phyloP scores from a whole-genome alignment of 1,284 basidiomycete species.

The Pyrrhoderma noxium region DNA sequence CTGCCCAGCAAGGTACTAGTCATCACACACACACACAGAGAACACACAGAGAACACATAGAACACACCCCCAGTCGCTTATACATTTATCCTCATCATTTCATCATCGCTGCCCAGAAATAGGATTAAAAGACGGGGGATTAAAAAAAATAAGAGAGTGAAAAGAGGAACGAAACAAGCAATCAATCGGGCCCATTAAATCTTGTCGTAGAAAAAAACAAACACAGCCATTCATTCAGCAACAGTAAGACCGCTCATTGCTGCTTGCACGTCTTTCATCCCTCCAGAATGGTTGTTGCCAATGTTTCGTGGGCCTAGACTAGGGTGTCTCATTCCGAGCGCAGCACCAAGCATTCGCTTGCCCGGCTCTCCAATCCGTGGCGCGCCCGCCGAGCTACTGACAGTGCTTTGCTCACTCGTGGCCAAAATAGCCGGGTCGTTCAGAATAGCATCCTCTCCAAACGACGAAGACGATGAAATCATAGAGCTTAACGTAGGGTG shows the following conservation, averaged over 20 bases:
- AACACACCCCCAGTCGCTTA: too few species aligned
- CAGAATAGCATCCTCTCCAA: slow-evolving; percentile 37
- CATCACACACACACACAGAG: too few species aligned
- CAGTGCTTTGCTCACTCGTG: slow-evolving; percentile 35
- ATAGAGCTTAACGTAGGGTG: slow-evolving; percentile 77
- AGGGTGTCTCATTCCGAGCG: slow-evolving; percentile 73
- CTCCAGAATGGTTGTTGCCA: slow-evolving; percentile 27
- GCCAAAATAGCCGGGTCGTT: slow-evolving; percentile 63
- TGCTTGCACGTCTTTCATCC: slow-evolving; percentile 65
- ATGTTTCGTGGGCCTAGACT: slow-evolving; percentile 53
- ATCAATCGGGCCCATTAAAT: too few species aligned
- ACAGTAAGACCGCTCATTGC: slow-evolving; percentile 67
- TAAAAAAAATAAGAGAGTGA: too few species aligned
- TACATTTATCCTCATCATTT: too few species aligned
- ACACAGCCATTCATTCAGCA: slow-evolving; percentile 46
- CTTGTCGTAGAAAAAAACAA: too few species aligned
- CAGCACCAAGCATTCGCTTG: slow-evolving; percentile 77
- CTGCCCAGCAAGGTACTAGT: too few species aligned
- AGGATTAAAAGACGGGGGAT: too few species aligned
- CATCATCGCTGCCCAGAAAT: too few species aligned
- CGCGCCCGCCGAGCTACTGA: slow-evolving; percentile 22
- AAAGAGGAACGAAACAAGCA: neutral
- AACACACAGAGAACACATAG: too few species aligned
- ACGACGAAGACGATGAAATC: slow-evolving; percentile 63
- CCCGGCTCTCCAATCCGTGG: slow-evolving; percentile 78